These are phyloP conservation scores for Wallacemonas collosoma DNA, from an alignment of 208 protist genomes.

Conservation along the genomic window DNA sequence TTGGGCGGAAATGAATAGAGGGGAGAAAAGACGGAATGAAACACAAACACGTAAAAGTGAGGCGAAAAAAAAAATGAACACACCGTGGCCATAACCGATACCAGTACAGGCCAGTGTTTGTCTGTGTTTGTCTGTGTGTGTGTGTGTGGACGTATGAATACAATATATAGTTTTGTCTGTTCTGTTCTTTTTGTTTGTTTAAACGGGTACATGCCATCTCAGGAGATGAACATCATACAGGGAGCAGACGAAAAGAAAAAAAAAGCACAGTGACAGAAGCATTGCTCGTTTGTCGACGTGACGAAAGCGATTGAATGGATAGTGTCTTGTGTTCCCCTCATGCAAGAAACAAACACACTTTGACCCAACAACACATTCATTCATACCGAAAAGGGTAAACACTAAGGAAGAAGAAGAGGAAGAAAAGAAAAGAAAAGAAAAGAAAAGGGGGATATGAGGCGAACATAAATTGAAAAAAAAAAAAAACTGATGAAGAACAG, in stretches of 20 bases:
- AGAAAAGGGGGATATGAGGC: background rate
- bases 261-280: slow-evolving; percentile 8
- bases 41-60: slow-evolving; percentile 13
- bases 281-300: background rate
- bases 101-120: slow-evolving; percentile 14
- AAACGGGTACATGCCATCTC: background rate
- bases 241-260: slow-evolving; percentile 2
- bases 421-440: slow-evolving; percentile 22
- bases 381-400: too few species aligned
- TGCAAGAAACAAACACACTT: too few species aligned
- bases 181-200: background rate
- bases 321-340: too few species aligned
- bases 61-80: slow-evolving; percentile 17
- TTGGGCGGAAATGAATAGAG: slow-evolving; percentile 3
- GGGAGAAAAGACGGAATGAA: slow-evolving; percentile 1
- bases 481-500: slow-evolving; percentile 8
- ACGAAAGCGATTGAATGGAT: too few species aligned
- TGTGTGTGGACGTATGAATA: too few species aligned
- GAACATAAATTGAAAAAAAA: background rate
- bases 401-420: too few species aligned
- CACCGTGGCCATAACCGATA: slow-evolving; percentile 12
- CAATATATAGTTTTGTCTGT: background rate
- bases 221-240: background rate
- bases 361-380: too few species aligned
- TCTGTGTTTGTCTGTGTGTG: background rate